Evolutionary conservation across 2,329 filamentous ascomycete species (phyloP), one percentile per base, ranked within the genome.

Genomic region (Claviceps capensis): DNA sequence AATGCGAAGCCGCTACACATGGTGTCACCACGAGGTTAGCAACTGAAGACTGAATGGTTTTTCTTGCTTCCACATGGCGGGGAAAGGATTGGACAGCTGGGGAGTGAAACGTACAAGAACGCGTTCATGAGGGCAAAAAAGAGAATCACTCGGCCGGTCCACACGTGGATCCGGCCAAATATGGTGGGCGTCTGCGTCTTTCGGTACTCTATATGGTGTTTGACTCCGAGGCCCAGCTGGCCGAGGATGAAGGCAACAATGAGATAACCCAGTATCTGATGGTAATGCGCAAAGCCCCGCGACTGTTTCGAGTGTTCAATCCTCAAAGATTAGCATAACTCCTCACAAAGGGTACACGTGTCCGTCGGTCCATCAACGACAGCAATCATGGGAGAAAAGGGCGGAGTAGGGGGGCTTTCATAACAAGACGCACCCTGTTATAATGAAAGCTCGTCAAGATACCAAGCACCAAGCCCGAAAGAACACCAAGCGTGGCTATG

Each of bases 261-360:
- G 16, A 82, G 60, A 52, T 79, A 68, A 8, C 81, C 81, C 52
- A 84, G 65, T 48, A 83, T 69, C 59, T 83, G 79, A 59, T 83
- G 81, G 8, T 70, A 64, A 1, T 71, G 71, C 45, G 70, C 71
- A 63, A 79, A 78, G 9, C 66, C 65, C 48, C 72, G 75, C 17
- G 77, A 77, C 75, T 80, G 43, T 48, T 40, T 54, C 16, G 30
- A 34, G 30, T 34, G 30, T 44, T 44, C 23, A 23, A 23, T 44
- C n/a, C 23, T 11, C 7, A 17, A 49, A 48, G 16, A 40, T 50
- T 38, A 50, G 48, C 19, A 47, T 40, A 30, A 30, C 23, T 46
- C n/a, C 7, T 46, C 23, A 9, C 7, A 23, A 30, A 14, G 26
- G 14, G 6, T 4, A 9, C 14, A 42, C 17, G n/a, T 4, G 40